Conservation (phyloP, 139 green algal species). For the Limnomonas spitsbergensis region DNA sequence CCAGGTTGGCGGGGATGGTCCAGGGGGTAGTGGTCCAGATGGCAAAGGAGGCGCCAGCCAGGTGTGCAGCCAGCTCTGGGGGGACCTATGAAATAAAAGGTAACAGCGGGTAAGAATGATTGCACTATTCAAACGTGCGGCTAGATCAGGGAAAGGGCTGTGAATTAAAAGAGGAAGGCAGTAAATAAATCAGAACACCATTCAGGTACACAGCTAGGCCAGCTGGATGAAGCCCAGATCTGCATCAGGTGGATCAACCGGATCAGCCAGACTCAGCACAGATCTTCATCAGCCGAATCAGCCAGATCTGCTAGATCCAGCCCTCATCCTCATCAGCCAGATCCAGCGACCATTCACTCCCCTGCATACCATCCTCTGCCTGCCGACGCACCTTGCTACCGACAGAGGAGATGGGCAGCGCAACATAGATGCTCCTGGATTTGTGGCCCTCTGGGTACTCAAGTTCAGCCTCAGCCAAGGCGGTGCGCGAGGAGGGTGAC, state of each 20-base stretch:
- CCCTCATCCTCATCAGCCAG: too few species aligned
- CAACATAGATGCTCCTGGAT: conserved; percentile 82
- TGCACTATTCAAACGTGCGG: too few species aligned
- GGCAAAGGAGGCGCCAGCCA: conserved; percentile 60
- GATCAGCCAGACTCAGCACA: too few species aligned
- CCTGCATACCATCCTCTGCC: too few species aligned
- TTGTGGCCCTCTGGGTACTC: conserved; percentile 97
- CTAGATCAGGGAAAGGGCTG: background rate
- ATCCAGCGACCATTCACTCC: too few species aligned
- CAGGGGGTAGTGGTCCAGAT: conserved; percentile 99
- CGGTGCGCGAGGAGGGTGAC: conserved; percentile 88
- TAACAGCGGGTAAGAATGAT: background rate
- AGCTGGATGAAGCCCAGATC: too few species aligned
- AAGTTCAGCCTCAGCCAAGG: conserved; percentile 96
- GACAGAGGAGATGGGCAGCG: conserved; percentile 61
- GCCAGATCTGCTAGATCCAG: too few species aligned
- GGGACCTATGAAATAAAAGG: background rate
- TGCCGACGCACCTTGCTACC: conserved; percentile 26
- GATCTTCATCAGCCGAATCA: too few species aligned
- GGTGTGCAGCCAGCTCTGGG: background rate
- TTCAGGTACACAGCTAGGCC: too few species aligned
- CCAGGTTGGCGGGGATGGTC: conserved; percentile 97
- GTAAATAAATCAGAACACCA: background rate
- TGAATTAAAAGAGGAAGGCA: background rate
- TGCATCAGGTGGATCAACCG: too few species aligned